Evolutionary conservation across 1,284 basidiomycete species (phyloP), one percentile per base, ranked within the genome.

Genomic region (Prillingera fragicola): DNA sequence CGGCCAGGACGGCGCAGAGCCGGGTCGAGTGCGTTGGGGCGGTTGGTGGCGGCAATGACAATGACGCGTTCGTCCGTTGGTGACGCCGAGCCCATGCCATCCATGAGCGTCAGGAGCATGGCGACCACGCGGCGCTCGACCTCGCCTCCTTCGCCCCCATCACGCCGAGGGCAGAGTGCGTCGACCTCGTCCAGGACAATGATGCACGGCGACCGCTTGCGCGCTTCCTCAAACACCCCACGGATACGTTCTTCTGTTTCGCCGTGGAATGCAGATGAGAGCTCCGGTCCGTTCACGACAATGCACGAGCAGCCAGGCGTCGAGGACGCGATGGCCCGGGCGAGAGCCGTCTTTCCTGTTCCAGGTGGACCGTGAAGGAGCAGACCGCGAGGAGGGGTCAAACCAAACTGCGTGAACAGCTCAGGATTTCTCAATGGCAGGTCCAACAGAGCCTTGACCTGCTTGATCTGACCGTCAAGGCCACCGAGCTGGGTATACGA

Each of bases 151-250:
- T 74, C 73, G 1, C 84, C 81, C 5, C 89, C 89, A 61, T 96
- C 92, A 34, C 95, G 75, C 41, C 82, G 77, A 0, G 95, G 95
- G 46, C 88, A 94, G 17, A 98, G 72, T 1, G 92, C 92, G 60
- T 99, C 95, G 3, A 99, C 84, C 73, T 99, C 95, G 62, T 98
- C 95, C 33, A 99, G 76, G 23, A 99, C 84, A 39, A 98, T 81
- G 54, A 99, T 89, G 57, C 86, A 91, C 0, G 94, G 92, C 51
- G 82, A 84, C 56, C 83, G 80, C 27, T 77, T 74, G 39, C 81
- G 79, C 0, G 95, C 95, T 57, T 90, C 82, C 21, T 78, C 78
- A 67, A 98, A 99, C 0, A 98, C 83, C 18, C 84, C 84, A 15
- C 94, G 81, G 15, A 99, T 76, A 50, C 84, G 82, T 4, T 87